Conservation (phyloP, 352 stramenopile genomes). For the Globisporangium echinulatum region DNA sequence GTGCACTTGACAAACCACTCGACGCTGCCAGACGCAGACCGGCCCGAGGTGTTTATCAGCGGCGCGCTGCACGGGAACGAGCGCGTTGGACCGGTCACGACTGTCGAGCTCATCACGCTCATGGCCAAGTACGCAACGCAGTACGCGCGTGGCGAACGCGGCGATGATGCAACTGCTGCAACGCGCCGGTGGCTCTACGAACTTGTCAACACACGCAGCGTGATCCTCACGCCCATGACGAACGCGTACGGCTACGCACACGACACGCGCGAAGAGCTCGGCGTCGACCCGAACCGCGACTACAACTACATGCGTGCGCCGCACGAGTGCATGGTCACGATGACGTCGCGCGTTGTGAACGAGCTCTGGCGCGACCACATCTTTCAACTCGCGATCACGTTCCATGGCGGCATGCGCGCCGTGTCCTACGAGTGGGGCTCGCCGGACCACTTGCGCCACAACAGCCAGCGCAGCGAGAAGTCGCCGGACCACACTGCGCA, state of each 20-base stretch:
- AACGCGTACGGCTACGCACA: slow-evolving; percentile 93
- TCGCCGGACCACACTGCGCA: slow-evolving; percentile 76
- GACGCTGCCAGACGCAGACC: slow-evolving; percentile 55
- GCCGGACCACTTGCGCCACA: slow-evolving; percentile 66
- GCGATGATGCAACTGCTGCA: slow-evolving; percentile 22
- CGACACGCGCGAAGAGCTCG: slow-evolving; percentile 74
- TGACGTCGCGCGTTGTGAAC: slow-evolving; percentile 94
- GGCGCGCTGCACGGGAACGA: slow-evolving; percentile 96
- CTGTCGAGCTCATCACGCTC: slow-evolving; percentile 88
- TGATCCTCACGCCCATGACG: slow-evolving; percentile 87
- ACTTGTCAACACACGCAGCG: slow-evolving; percentile 84
- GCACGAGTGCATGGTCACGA: slow-evolving; percentile 92
- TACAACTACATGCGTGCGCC: slow-evolving; percentile 94
- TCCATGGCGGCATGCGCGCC: slow-evolving; percentile 96
- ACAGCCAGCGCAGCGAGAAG: slow-evolving; percentile 56
- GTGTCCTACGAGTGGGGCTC: slow-evolving; percentile 98
- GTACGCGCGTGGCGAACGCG: slow-evolving; percentile 18
- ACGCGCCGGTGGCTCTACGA: slow-evolving; percentile 61
- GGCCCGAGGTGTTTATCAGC: slow-evolving; percentile 95
- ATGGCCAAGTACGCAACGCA: slow-evolving; percentile 55
- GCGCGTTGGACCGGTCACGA: slow-evolving; percentile 87
- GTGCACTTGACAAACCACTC: slow-evolving; percentile 88
- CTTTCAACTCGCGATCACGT: slow-evolving; percentile 96
- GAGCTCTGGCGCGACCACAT: slow-evolving; percentile 95
- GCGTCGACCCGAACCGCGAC: slow-evolving; percentile 96